A percentile compares a stretch with the other conserved stretches of the same genome.
Conservation (phyloP, 768 basidiomycete species). For the Russula virescens region DNA sequence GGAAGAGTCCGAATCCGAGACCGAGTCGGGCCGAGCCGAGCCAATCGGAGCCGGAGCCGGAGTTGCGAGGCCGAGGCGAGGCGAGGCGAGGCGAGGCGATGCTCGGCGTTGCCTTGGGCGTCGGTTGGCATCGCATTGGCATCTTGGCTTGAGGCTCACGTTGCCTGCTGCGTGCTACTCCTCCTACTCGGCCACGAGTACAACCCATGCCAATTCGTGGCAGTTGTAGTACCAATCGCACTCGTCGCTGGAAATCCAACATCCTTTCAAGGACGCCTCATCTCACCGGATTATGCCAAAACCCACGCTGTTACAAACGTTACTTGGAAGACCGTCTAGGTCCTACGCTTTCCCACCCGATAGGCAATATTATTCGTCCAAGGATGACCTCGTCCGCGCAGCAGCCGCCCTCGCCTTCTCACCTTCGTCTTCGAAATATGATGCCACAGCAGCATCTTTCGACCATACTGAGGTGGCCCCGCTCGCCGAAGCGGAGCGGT, state of each 20-base stretch:
- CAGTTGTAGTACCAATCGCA: not conserved
- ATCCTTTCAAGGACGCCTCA: too few relatives aligned
- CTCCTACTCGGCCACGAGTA: not conserved
- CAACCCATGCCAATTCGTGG: not conserved
- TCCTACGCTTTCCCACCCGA: constrained; percentile 14
- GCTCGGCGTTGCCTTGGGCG: too few relatives aligned
- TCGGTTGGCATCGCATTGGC: too few relatives aligned
- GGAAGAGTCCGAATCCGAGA: too few relatives aligned
- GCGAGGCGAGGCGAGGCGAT: too few relatives aligned
- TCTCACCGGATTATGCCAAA: constrained; percentile 19
- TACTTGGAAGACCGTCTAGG: constrained; percentile 20
- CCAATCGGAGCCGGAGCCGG: not conserved
- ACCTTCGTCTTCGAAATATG: not conserved
- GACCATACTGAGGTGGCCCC: not conserved
- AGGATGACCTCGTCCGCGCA: constrained; percentile 1
- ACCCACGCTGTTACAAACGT: constrained; percentile 20
- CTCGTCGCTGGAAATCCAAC: not conserved
- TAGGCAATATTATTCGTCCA: constrained; percentile 19
- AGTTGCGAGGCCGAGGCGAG: not conserved
- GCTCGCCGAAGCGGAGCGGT: not conserved
- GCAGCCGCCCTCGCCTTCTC: not conserved
- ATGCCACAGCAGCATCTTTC: not conserved
- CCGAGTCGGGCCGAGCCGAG: not conserved
- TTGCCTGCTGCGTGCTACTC: not conserved
- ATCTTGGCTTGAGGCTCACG: too few relatives aligned